Base-by-base conservation (phyloP, 768 basidiomycete species). In the Lactarius sanguifluus region DNA sequence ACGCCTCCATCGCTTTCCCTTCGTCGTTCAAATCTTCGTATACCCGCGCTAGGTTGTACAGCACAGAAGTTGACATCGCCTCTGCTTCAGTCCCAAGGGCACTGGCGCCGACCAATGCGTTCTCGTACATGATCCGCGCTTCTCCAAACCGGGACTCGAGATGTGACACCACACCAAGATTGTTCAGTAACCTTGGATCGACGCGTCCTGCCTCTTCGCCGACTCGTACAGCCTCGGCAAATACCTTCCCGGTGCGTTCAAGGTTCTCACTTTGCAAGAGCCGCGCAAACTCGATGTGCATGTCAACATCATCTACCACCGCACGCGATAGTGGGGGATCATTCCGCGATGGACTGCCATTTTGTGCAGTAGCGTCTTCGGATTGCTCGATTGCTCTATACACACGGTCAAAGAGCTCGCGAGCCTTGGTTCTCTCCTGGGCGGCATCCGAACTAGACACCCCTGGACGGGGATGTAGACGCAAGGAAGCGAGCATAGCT, bases 41-140 rank as follows among this genome's bases (percentile, higher is more conserved):
- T 18, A 91, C 89, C 65, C 95, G 81, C 0, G 91, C 97, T 28
- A 98, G 85, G 74, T 99, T 99, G 77, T 93, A 98, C 55, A 95
- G 78, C 30, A 95, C 85, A 0, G 91, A 88, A 0, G 93, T 93
- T 40, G 92, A 87, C 76, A 91, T 82, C 1, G 81, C 85, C 72
- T 95, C 92, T 2, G 82, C 82, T 18, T 83, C 83, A 1, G 80
- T 68, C 10, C 73, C 79, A 28, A 85, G 76, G 23, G 74, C 72
- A 4, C 83, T 76, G 3, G 86, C 85, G 68, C 79, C 83, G 0
- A 83, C 87, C 36, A 96, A 77, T 0, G 94, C 90, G 59, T 78
- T 82, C 74, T 96, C 90, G 71, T 95, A 96, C 75, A 87, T 79
- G 2, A 74, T 72, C 68, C 83, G 77, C 8, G 93, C 90, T 55